Evolutionary conservation across 140 eudicot species (phyloP).

Genomic region (Ambrosia hybrid): DNA sequence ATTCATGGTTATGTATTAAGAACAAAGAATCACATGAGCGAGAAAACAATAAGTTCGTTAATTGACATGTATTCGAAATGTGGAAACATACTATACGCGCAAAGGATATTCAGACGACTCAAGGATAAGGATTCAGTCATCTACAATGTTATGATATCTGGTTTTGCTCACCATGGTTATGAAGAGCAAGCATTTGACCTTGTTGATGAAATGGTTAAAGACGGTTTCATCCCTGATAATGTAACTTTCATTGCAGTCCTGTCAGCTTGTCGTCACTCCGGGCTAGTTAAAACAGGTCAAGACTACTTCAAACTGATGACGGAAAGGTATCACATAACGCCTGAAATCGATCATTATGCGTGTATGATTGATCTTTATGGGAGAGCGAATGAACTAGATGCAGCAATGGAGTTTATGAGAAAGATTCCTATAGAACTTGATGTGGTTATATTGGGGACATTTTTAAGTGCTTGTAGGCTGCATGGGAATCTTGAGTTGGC

Average conservation of each 20-base stretch:
- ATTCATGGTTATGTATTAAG: conserved; percentile 55
- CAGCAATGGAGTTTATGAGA: conserved; percentile 56
- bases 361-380: conserved; percentile 93
- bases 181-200: conserved; percentile 57
- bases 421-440: conserved; percentile 64
- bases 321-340: conserved; percentile 47
- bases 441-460: conserved; percentile 60
- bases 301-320: conserved; percentile 62
- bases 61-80: conserved; percentile 89
- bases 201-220: conserved; percentile 51
- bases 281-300: conserved; percentile 67
- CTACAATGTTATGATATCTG: conserved; percentile 82
- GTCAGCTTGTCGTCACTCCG: conserved; percentile 90
- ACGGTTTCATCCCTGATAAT: conserved; percentile 48
- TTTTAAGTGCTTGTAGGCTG: conserved; percentile 67
- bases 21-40: conserved; percentile 39
- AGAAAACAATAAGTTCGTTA: conserved; percentile 46
- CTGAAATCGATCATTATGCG: conserved; percentile 83
- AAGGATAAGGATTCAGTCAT: conserved; percentile 51
- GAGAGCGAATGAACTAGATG: conserved; percentile 59
- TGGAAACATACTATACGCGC: conserved; percentile 62
- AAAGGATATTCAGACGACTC: conserved; percentile 35
- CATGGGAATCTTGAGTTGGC: conserved; percentile 64
- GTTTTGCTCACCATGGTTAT: conserved; percentile 81
- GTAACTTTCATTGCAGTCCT: conserved; percentile 73